phyloP scores from a whole-genome alignment of 331 rosid genomes.

The Saraca asoca region DNA sequence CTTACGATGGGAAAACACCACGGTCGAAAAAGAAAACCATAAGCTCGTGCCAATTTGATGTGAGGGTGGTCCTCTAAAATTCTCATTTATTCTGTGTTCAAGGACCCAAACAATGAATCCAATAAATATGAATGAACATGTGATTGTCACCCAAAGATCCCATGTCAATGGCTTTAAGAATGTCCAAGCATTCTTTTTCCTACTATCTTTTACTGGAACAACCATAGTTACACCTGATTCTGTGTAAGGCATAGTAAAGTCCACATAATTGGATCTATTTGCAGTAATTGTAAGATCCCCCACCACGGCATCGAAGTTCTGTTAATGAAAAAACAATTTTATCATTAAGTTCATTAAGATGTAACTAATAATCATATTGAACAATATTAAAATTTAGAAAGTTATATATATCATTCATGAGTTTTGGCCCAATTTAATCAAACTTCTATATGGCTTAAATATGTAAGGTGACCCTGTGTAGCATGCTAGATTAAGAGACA shows the following conservation, averaged over 20 bases:
- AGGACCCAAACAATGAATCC: conserved; percentile 48
- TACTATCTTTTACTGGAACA: conserved; percentile 33
- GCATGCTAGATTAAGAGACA: too few relatives aligned
- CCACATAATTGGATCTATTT: conserved; percentile 36
- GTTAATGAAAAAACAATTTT: too few relatives aligned
- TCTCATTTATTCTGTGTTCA: conserved; percentile 44
- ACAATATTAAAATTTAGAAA: too few relatives aligned
- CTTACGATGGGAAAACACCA: conserved; percentile 45
- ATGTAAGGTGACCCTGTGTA: too few relatives aligned
- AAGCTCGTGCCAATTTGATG: conserved; percentile 42
- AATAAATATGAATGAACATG: conserved; percentile 37
- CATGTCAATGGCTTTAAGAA: conserved; percentile 48
- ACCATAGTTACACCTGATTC: conserved; percentile 44
- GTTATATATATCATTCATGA: too few relatives aligned
- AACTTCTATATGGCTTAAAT: too few relatives aligned
- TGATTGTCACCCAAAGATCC: conserved; percentile 37
- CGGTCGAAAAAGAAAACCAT: conserved; percentile 47
- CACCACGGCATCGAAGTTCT: too few relatives aligned
- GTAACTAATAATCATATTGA: too few relatives aligned
- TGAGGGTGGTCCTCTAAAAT: conserved; percentile 36
- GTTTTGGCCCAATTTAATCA: too few relatives aligned
- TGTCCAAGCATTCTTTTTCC: conserved; percentile 36
- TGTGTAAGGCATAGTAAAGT: conserved; percentile 51
- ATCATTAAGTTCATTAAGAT: too few relatives aligned
- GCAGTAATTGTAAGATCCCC: conserved; percentile 47